A percentile compares a stretch with the other conserved stretches of the same genome.
Conservation (phyloP, 73 alveolate genomes). For the Symbiodinium natans region DNA sequence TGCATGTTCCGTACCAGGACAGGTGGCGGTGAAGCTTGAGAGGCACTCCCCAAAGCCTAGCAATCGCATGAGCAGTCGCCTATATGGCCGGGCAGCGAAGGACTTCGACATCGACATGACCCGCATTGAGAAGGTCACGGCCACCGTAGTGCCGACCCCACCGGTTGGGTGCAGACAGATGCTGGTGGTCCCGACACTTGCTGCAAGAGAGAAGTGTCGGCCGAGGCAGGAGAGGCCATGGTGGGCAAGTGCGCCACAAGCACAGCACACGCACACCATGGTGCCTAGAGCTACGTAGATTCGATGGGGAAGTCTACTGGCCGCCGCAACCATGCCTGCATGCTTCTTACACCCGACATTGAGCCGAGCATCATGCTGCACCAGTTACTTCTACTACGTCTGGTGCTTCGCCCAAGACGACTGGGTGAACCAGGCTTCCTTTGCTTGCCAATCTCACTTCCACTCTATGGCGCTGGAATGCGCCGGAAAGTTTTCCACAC, state of each 20-base stretch:
- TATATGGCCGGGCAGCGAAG: background rate
- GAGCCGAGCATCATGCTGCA: too few relatives aligned
- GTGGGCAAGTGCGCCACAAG: slow-evolving; percentile 76
- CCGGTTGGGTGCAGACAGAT: background rate
- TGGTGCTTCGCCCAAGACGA: slow-evolving; percentile 89
- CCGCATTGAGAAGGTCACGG: slow-evolving; percentile 48
- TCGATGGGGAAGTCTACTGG: too few relatives aligned
- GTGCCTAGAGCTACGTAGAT: too few relatives aligned
- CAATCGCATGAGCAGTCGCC: too few relatives aligned
- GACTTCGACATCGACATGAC: slow-evolving; percentile 88
- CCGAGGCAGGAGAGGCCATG: slow-evolving; percentile 55
- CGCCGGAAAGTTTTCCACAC: background rate
- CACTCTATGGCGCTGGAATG: too few relatives aligned
- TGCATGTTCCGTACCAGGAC: slow-evolving; percentile 44
- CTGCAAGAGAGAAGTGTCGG: background rate
- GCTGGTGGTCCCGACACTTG: too few relatives aligned
- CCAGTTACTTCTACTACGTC: slow-evolving; percentile 75
- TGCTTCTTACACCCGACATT: too few relatives aligned
- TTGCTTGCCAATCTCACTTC: too few relatives aligned
- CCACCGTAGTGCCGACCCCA: background rate
- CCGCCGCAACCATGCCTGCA: too few relatives aligned
- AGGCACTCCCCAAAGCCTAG: too few relatives aligned
- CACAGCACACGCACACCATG: too few relatives aligned
- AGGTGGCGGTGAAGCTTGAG: background rate
- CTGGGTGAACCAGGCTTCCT: slow-evolving; percentile 66